Evolutionary conservation across 306 rosid species (phyloP), one percentile per base, ranked within the genome.

Genomic region (Fragaria nilgerrensis): DNA sequence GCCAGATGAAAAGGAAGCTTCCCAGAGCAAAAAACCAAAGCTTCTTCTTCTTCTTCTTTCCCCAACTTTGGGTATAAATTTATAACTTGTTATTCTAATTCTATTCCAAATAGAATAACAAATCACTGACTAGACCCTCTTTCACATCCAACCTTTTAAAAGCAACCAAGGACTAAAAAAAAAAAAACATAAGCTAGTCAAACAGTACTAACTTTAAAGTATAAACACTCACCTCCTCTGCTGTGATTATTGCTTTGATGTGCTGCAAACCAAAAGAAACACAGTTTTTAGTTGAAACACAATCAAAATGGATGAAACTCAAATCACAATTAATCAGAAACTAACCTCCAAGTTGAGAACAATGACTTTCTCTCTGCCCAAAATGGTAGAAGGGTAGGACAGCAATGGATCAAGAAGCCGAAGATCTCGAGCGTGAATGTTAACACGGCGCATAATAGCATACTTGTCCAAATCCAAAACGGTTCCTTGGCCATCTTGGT

Each of bases 221-320:
- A 4, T 5, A 75, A n/a, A 47, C 27, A 52, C 25, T 44, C 49
- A 89, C 97, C 90, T 92, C 96, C 39, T 90, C 88, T 8, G 96
- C 96, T 7, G 97, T 92, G 83, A 92, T 87, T 36, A 90, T 87
- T 73, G 97, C 97, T 84, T 92, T 90, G 48, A 92, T 92, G 80
- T 92, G 97, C 97, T 92, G 90, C 67, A 86, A 78, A 59, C 75
- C 69, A 34, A 50, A 55, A 65, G 19, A 64, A 68, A 7, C 10
- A 52, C 44, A 52, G 20, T 8, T 44, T 69, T 34, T 48, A 70
- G 25, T n/a, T 17, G 7, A 79, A 17, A 74, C 32, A 5, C 7
- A 68, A 12, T 34, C 20, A 9, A 53, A 43, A 19, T 43, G 3
- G 34, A 23, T 22, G 14, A 20, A 1, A 7, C 27, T 25, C 1